Evolutionary conservation across 345 rosid species (phyloP).

Genomic region (Sapria himalayana): DNA sequence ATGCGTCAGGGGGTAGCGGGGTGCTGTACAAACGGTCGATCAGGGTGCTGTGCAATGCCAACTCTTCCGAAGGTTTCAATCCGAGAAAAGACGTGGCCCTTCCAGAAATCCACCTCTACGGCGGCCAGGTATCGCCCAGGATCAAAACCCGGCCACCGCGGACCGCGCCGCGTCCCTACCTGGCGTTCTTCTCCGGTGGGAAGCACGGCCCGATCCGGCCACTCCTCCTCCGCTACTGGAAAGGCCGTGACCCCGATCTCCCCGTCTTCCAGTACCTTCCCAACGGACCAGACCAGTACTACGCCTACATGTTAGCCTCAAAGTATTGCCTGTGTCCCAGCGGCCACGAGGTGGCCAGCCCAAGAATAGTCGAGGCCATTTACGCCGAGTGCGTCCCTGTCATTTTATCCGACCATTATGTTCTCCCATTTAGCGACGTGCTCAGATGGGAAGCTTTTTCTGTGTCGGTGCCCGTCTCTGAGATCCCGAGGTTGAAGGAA

Average conservation of each 20-base stretch:
- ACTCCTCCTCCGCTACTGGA: constrained; percentile 49
- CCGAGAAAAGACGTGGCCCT: constrained; percentile 55
- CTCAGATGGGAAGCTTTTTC: constrained; percentile 76
- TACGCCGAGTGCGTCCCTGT: constrained; percentile 77
- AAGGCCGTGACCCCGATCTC: constrained; percentile 36
- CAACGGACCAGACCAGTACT: constrained; percentile 30
- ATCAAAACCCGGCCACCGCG: constrained; percentile 23
- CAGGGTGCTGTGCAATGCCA: constrained; percentile 80
- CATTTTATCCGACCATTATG: constrained; percentile 44
- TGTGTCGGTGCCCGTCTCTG: constrained; percentile 27
- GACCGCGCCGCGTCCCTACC: constrained; percentile 23
- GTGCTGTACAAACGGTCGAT: constrained; percentile 43
- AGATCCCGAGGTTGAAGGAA: constrained; percentile 64
- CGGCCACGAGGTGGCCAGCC: constrained; percentile 87
- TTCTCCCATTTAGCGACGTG: constrained; percentile 68
- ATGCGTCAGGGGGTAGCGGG: constrained; percentile 29
- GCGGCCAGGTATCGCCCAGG: constrained; percentile 24
- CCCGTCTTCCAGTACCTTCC: constrained; percentile 54
- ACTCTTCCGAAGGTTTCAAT: constrained; percentile 75
- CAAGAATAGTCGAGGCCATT: constrained; percentile 67
- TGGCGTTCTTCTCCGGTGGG: constrained; percentile 80
- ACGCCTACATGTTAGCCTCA: constrained; percentile 47
- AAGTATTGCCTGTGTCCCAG: constrained; percentile 85
- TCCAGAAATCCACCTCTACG: constrained; percentile 47
- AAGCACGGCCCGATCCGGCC: constrained; percentile 56